A percentile compares a stretch with the other conserved stretches of the same genome.
Evolutionary conservation across 768 basidiomycete genomes (phyloP).

Genomic region (Piloderma croceum): DNA sequence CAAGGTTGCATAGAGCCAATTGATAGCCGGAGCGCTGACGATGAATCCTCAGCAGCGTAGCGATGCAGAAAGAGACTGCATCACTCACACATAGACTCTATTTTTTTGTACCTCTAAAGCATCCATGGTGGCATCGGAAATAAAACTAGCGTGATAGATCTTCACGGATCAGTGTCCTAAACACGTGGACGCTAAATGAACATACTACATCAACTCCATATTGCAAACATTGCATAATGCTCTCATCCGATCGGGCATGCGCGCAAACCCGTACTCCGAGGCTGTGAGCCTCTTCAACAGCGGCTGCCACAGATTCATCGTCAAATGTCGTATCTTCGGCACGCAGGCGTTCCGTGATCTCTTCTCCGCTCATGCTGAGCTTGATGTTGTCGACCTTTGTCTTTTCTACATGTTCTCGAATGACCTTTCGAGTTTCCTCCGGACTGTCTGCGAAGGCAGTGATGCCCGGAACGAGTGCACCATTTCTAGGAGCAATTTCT

Average conservation of each 20-base stretch:
- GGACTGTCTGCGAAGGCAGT: slow-evolving; percentile 26
- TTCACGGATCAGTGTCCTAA: no score
- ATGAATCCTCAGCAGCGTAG: no score
- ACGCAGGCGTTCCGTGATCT: slow-evolving; percentile 28
- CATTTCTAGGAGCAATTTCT: slow-evolving; percentile 30
- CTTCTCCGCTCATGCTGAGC: slow-evolving; percentile 32
- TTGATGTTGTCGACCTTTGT: slow-evolving; percentile 21
- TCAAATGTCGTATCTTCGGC: slow-evolving; percentile 31
- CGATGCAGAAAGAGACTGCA: no score
- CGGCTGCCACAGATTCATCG: slow-evolving; percentile 29
- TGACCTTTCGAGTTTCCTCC: slow-evolving; percentile 23
- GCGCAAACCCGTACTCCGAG: slow-evolving; percentile 32
- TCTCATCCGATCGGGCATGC: slow-evolving; percentile 30
- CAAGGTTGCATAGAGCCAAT: slow-evolving; percentile 22
- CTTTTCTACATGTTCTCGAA: slow-evolving; percentile 20
- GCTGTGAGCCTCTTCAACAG: slow-evolving; percentile 29
- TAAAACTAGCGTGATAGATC: slow-evolving; percentile 25
- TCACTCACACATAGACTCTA: slow-evolving; percentile 27
- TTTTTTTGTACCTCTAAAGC: slow-evolving; percentile 31
- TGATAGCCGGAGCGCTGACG: slow-evolving; percentile 30
- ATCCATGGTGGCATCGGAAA: slow-evolving; percentile 31
- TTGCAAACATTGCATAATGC: slow-evolving; percentile 29
- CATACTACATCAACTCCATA: slow-evolving; percentile 34
- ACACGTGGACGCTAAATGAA: no score
- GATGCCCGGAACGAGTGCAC: slow-evolving; percentile 27